These are phyloP conservation scores for Pyrenopolyporus hunteri DNA, from an alignment of 495 filamentous ascomycete species.

Conservation along the genomic window DNA sequence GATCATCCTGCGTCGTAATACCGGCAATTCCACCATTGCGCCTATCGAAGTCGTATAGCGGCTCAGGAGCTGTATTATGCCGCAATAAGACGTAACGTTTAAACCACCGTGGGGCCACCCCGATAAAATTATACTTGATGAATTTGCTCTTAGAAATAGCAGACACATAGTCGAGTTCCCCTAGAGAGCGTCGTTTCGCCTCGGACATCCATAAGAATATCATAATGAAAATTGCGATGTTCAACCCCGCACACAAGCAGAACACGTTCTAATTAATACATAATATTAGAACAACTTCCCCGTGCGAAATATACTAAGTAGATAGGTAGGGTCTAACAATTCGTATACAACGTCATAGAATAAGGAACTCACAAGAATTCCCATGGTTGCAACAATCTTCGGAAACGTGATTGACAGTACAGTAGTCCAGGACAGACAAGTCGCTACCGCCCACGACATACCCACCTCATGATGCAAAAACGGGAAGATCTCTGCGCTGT, in stretches of 20 bases:
- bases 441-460: slow-evolving; percentile 78
- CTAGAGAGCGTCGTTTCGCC: slow-evolving; percentile 78
- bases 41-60: slow-evolving; percentile 51
- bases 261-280: slow-evolving; percentile 49
- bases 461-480: slow-evolving; percentile 76
- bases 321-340: too few relatives aligned
- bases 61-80: slow-evolving; percentile 48
- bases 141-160: slow-evolving; percentile 57
- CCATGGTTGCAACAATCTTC: slow-evolving; percentile 62
- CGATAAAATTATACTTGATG: slow-evolving; percentile 55
- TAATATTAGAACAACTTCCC: slow-evolving; percentile 4
- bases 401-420: slow-evolving; percentile 75
- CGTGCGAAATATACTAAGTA: not conserved
- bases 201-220: slow-evolving; percentile 80
- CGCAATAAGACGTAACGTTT: slow-evolving; percentile 54
- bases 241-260: slow-evolving; percentile 69
- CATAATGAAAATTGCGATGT: slow-evolving; percentile 69
- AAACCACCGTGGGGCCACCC: slow-evolving; percentile 60
- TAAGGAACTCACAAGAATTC: slow-evolving; percentile 45
- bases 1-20: not conserved
- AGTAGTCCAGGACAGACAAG: slow-evolving; percentile 75
- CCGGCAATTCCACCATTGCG: not conserved
- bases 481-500: slow-evolving; percentile 83
- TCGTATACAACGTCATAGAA: too few relatives aligned
- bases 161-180: slow-evolving; percentile 67